Base-by-base conservation (phyloP, 768 basidiomycete species). In the Hysterangium stoloniferum region DNA sequence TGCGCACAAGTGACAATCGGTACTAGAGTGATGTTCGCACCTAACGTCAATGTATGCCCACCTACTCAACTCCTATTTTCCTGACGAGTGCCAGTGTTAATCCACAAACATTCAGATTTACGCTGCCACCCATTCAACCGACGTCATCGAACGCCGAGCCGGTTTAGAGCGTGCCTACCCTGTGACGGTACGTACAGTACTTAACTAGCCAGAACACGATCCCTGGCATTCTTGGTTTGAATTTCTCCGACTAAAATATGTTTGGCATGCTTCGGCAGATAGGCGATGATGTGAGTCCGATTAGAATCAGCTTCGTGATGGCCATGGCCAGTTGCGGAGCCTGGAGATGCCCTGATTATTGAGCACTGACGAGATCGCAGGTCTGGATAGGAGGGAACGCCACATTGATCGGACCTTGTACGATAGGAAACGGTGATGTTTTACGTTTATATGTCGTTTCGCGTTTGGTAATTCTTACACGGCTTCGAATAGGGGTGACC, bases 1-100 rank as follows among this genome's bases (percentile, higher is more conserved):
- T 52, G 56, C 24, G 56, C 56, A 20, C 43, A 57, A 6, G 55
- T 57, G 17, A 41, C 56, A 15, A 56, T 57, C 41, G 56, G 56
- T 19, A 28, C 40, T 11, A 34, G 54, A 36, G 54, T 53, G n/a
- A 15, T 57, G 7, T 32, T 51, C 24, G 56, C 34, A 4, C 56
- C 56, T 3, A 20, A 25, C 36, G 54, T 55, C 12, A 50, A 57
- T 17, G 52, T 53, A 37, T 11, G 45, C 15, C 4, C 15, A 22
- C 29, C 15, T 22, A n/a, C 15, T 31, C 25, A 8, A 6, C n/a
- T 35, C n/a, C n/a, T n/a, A n/a, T n/a, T n/a, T n/a, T n/a, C n/a
- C n/a, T n/a, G n/a, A n/a, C n/a, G n/a, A n/a, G n/a, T n/a, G n/a
- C 20, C 46, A 36, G 22, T 53, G 7, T 7, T 13, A 8, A 13